Conservation (phyloP, 2,329 filamentous ascomycete genomes). For the Aureobasidium mangrovei region DNA sequence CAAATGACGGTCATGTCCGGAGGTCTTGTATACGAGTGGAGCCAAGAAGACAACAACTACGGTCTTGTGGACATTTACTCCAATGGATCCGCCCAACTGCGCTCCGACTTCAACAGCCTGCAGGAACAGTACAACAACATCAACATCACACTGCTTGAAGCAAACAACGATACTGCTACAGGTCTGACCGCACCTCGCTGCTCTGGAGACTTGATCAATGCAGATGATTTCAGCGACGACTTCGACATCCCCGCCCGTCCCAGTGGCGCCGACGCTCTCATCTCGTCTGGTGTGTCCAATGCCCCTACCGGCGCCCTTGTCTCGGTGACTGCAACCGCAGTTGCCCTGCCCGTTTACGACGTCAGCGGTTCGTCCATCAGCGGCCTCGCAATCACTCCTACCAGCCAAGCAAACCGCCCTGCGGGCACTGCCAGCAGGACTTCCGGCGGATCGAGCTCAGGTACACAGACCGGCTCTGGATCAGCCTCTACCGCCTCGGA, state of each 20-base stretch:
- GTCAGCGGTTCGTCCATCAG: conserved; percentile 50
- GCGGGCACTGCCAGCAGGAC: conserved; percentile 29
- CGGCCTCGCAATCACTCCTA: conserved; percentile 51
- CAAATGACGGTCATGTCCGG: conserved; percentile 67
- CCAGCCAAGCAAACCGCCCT: conserved; percentile 48
- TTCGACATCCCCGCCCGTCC: conserved; percentile 69
- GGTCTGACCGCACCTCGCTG: conserved; percentile 55
- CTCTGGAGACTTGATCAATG: conserved; percentile 55
- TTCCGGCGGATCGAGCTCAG: background rate
- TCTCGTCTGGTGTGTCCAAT: conserved; percentile 63
- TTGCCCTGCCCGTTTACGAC: conserved; percentile 50
- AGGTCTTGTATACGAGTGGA: conserved; percentile 74
- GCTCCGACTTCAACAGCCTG: conserved; percentile 54
- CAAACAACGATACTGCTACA: conserved; percentile 49
- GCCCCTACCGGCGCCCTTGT: conserved; percentile 52
- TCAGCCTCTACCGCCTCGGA: conserved; percentile 5
- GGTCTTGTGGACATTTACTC: conserved; percentile 39
- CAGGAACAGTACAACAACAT: conserved; percentile 66
- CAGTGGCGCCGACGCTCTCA: conserved; percentile 59
- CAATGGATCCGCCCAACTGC: conserved; percentile 36
- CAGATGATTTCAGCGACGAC: conserved; percentile 61
- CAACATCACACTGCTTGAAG: conserved; percentile 59
- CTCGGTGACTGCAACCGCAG: conserved; percentile 46
- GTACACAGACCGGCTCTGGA: background rate
- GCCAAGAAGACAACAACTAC: conserved; percentile 56